Percentiles rank a stretch among this genome's conserved stretches.
These are phyloP conservation scores for Leishmania martiniquensis DNA, from an alignment of 208 protist species.

Conservation along the genomic window DNA sequence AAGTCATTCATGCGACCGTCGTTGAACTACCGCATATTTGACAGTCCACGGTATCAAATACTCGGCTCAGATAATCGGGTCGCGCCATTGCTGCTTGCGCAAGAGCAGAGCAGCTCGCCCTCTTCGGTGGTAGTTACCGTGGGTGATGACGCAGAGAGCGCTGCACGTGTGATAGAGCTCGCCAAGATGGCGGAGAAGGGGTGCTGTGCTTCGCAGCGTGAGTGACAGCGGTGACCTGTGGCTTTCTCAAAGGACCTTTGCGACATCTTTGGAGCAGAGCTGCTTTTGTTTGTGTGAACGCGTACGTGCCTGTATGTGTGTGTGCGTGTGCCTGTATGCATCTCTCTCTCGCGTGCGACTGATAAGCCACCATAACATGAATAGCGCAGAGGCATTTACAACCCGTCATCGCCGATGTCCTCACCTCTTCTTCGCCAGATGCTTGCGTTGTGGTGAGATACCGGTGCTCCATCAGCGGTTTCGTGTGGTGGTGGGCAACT, in stretches of 20 bases:
- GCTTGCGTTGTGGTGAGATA: neutral
- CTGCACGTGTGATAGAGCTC: constrained; percentile 24
- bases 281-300: too few species aligned
- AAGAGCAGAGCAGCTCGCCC: neutral
- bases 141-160: neutral
- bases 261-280: neutral
- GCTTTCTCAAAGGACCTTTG: neutral
- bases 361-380: neutral
- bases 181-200: constrained; percentile 14
- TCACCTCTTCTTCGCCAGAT: neutral
- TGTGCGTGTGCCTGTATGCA: neutral
- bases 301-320: neutral
- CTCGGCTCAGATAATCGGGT: constrained; percentile 13
- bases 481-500: neutral
- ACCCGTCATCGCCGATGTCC: too few species aligned
- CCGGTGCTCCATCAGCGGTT: neutral
- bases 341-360: too few species aligned
- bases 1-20: constrained; percentile 61
- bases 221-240: neutral
- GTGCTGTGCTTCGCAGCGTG: neutral
- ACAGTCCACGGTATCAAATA: constrained; percentile 27
- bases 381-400: neutral
- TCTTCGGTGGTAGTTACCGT: neutral
- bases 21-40: constrained; percentile 51
- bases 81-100: neutral